phyloP scores from a whole-genome alignment of 2,329 filamentous ascomycete genomes.

The Zymoseptoria tritici region DNA sequence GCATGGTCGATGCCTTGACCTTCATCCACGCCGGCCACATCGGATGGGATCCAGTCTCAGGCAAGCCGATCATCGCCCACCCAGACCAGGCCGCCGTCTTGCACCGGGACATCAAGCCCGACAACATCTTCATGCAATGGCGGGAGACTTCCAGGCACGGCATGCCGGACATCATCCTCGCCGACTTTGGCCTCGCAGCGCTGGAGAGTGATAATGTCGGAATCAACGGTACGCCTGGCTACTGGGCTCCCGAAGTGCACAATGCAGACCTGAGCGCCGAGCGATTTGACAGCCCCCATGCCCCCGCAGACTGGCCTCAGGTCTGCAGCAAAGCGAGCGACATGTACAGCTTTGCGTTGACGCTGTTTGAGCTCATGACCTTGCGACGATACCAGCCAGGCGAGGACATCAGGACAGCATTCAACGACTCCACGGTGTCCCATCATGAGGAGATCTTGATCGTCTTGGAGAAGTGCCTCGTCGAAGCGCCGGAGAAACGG shows the following conservation, averaged over 20 bases:
- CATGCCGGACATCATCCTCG: slow-evolving; percentile 3
- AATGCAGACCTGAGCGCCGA: neutral
- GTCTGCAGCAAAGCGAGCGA: slow-evolving; percentile 17
- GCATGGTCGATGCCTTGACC: slow-evolving; percentile 20
- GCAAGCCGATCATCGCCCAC: neutral
- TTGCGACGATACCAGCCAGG: neutral
- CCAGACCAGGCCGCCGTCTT: slow-evolving; percentile 1
- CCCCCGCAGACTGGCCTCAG: neutral
- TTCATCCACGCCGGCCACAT: slow-evolving; percentile 21
- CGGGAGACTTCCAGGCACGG: neutral
- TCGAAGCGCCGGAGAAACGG: neutral
- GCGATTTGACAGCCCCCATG: neutral
- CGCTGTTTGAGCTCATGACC: slow-evolving; percentile 17
- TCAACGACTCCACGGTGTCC: neutral
- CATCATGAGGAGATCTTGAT: slow-evolving; percentile 2
- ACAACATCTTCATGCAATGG: slow-evolving; percentile 8
- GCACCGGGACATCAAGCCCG: slow-evolving; percentile 8
- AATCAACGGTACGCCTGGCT: slow-evolving; percentile 3
- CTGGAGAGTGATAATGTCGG: slow-evolving; percentile 3
- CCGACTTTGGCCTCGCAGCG: slow-evolving; percentile 8
- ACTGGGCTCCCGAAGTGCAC: slow-evolving; percentile 5
- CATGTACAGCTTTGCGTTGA: slow-evolving; percentile 21
- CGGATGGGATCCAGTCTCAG: neutral
- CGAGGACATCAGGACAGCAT: neutral
- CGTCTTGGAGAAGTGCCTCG: slow-evolving; percentile 4